phyloP scores from a whole-genome alignment of 345 rosid species.

The Boechera divaricarpa region DNA sequence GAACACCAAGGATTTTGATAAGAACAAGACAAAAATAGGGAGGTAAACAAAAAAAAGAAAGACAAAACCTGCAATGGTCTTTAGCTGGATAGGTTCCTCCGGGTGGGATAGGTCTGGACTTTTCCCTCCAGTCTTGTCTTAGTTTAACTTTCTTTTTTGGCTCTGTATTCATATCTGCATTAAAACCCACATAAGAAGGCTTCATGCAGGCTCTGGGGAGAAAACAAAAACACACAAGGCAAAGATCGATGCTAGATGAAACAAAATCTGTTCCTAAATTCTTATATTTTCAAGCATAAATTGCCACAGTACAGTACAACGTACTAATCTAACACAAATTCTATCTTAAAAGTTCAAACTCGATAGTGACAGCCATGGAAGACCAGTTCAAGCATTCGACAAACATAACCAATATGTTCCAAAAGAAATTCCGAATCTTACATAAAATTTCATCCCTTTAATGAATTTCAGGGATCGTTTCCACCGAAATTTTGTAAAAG shows the following conservation, averaged over 20 bases:
- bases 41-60: not conserved
- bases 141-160: constrained; percentile 59
- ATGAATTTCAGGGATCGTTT: constrained; percentile 2
- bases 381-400: not conserved
- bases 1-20: not conserved
- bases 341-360: constrained; percentile 14
- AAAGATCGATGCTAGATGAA: not conserved
- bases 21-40: not conserved
- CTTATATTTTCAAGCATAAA: not conserved
- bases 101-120: constrained; percentile 83
- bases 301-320: not conserved
- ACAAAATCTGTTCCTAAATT: not conserved
- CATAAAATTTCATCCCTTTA: not conserved
- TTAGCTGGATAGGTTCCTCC: constrained; percentile 95
- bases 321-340: constrained; percentile 7
- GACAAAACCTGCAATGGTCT: constrained; percentile 87
- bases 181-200: not conserved
- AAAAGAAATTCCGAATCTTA: not conserved
- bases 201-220: not conserved
- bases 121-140: constrained; percentile 87
- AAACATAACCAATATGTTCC: not conserved
- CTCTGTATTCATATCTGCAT: constrained; percentile 45
- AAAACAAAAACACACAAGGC: not conserved
- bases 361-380: constrained; percentile 25
- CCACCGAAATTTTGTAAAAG: constrained; percentile 10